Conservation (phyloP, 371 early-diverging fungal genomes). For the Smittium mucronatum region DNA sequence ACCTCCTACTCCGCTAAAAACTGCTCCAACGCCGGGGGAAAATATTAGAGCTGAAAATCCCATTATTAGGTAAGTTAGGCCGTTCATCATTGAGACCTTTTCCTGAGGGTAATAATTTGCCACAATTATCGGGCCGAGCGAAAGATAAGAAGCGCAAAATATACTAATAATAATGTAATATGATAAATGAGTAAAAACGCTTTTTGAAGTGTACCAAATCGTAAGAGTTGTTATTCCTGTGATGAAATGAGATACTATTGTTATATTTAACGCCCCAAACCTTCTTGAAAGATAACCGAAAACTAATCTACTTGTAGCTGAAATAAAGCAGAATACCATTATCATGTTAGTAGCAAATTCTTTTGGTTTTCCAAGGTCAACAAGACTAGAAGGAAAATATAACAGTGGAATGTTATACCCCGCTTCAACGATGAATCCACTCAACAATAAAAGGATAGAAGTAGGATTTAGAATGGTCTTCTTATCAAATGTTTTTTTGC, state of each 20-base stretch:
- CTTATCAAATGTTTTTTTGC: not conserved
- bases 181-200: not conserved
- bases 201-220: conserved; percentile 1
- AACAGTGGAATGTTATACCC: not conserved
- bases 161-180: conserved; percentile 4
- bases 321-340: conserved; percentile 1
- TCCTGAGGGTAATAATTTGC: not conserved
- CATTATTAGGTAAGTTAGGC: not conserved
- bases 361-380: not conserved
- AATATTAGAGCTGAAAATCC: not conserved
- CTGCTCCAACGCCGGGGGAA: not conserved
- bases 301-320: not conserved
- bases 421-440: not conserved
- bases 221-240: not conserved
- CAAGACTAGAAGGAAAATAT: conserved; percentile 4
- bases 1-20: not conserved
- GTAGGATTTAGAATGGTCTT: not conserved
- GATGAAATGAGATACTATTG: conserved; percentile 18
- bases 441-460: not conserved
- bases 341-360: conserved; percentile 2
- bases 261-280: conserved; percentile 42
- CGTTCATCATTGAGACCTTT: not conserved
- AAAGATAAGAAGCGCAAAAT: not conserved
- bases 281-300: conserved; percentile 30
- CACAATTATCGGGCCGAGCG: not conserved